A percentile compares a stretch with the other conserved stretches of the same genome.
Conservation (phyloP, 2,329 filamentous ascomycete species). For the Cladosporium sp. region DNA sequence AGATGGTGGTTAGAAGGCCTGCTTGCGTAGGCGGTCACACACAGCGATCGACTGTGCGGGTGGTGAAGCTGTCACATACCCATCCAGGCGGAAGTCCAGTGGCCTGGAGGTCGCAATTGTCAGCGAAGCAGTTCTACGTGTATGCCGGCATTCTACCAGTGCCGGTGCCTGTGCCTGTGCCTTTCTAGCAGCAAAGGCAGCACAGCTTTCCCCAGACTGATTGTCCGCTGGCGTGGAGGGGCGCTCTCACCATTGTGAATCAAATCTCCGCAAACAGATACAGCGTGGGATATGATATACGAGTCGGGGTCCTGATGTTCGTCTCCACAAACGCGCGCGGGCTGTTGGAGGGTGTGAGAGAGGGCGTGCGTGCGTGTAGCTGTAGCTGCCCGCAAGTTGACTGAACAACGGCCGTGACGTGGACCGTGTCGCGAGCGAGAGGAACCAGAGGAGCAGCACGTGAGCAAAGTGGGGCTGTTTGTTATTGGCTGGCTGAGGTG, state of each 20-base stretch:
- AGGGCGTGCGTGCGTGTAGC: background rate
- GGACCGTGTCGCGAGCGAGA: background rate
- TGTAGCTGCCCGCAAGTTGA: slow-evolving; percentile 6
- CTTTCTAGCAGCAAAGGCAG: slow-evolving; percentile 2
- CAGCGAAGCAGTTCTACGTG: background rate
- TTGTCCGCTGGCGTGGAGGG: slow-evolving; percentile 11
- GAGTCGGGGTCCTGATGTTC: background rate
- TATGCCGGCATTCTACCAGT: background rate
- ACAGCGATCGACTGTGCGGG: slow-evolving; percentile 9
- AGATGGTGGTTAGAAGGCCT: slow-evolving; percentile 15
- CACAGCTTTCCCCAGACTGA: slow-evolving; percentile 21
- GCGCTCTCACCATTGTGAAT: slow-evolving; percentile 18
- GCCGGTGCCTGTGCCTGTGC: background rate
- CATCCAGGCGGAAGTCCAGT: slow-evolving; percentile 38
- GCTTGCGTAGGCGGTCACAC: slow-evolving; percentile 12
- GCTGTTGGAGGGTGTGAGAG: background rate
- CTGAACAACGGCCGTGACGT: background rate
- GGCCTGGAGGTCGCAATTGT: slow-evolving; percentile 27
- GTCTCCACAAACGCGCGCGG: slow-evolving; percentile 3
- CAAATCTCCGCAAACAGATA: slow-evolving; percentile 14
- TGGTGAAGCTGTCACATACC: slow-evolving; percentile 21
- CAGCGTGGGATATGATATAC: background rate
- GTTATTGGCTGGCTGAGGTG: background rate
- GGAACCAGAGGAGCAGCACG: background rate
- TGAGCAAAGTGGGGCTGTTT: background rate